These are phyloP conservation scores for Pueraria montana DNA, from an alignment of 306 rosid species.

Conservation along the genomic window DNA sequence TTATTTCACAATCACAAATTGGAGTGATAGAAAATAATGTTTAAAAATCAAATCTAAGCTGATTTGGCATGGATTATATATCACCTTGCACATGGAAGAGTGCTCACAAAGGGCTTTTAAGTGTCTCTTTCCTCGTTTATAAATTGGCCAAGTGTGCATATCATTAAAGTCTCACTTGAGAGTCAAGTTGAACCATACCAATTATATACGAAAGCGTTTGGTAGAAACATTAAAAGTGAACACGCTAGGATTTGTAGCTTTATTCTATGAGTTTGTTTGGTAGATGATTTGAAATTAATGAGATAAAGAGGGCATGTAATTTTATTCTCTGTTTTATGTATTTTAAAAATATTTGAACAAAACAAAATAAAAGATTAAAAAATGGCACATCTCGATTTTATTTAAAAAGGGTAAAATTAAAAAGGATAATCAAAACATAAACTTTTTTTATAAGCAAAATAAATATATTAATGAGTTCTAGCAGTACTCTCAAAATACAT, in stretches of 20 bases:
- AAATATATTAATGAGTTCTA: no score
- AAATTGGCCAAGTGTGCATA: conserved; percentile 2
- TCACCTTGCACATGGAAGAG: conserved; percentile 15
- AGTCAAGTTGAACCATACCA: background rate
- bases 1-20: background rate
- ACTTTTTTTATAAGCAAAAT: background rate
- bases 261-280: background rate
- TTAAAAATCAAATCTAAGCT: background rate
- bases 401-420: no score
- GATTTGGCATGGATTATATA: conserved; percentile 3
- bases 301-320: background rate
- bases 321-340: background rate
- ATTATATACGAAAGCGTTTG: background rate
- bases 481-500: no score
- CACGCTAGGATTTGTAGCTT: background rate
- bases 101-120: background rate
- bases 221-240: background rate
- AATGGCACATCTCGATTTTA: background rate
- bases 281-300: background rate
- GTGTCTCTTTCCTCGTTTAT: background rate
- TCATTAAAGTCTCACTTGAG: background rate
- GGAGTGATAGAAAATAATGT: background rate
- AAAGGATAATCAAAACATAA: no score
- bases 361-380: background rate
- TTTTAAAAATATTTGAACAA: background rate